phyloP scores from a whole-genome alignment of 2,329 filamentous ascomycete genomes.

The Alternaria arborescens region DNA sequence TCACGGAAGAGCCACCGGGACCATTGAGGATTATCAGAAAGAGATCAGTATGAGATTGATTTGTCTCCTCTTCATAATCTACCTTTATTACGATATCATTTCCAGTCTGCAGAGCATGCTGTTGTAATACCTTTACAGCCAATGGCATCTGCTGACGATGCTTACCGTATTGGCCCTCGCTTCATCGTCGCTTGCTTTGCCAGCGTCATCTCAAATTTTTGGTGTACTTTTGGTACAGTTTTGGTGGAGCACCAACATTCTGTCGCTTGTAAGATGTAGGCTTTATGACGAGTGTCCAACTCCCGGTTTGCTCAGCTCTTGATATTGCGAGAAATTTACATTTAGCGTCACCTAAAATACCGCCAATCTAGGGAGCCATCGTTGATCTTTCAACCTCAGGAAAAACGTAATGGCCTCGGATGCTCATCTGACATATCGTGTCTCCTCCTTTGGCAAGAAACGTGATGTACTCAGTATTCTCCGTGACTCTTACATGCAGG shows the following conservation, averaged over 20 bases:
- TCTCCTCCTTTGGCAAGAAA: conserved; percentile 44
- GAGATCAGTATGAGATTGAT: too few species aligned
- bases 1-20: not conserved
- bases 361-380: conserved; percentile 66
- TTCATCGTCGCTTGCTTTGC: too few species aligned
- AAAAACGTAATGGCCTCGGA: conserved; percentile 61
- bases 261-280: not conserved
- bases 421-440: conserved; percentile 69
- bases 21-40: not conserved
- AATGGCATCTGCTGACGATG: not conserved
- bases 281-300: not conserved
- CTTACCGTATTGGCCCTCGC: not conserved
- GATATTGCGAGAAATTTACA: not conserved
- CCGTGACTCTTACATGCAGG: conserved; percentile 54
- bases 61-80: too few species aligned
- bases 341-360: conserved; percentile 45
- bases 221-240: too few species aligned
- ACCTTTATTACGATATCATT: too few species aligned
- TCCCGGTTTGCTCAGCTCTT: not conserved
- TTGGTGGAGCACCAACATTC: too few species aligned
- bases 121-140: not conserved
- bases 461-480: conserved; percentile 58
- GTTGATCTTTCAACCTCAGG: conserved; percentile 65
- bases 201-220: not conserved
- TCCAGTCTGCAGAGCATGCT: not conserved